Base-by-base conservation (phyloP, 23 red algal genomes). In the Gracilaria caudata region DNA sequence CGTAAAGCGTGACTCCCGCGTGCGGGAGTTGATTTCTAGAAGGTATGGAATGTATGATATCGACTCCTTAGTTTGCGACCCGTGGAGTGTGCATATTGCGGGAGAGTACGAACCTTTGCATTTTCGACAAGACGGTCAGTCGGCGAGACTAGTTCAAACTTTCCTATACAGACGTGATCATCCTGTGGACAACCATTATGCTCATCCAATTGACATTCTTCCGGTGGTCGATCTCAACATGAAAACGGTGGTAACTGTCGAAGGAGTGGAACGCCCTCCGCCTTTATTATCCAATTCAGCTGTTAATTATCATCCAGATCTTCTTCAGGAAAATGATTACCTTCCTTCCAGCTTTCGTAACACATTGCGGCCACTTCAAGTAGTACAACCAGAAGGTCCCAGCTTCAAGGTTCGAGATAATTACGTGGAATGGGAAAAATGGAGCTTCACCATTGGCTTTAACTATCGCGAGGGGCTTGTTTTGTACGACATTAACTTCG, bases 131-230 rank as follows among this genome's bases (percentile, higher is more conserved):
- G 82, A 73, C n/a, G 65, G 55, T 86, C 77, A 80, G 14, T 9
- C 51, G 26, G 81, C 81, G 10, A 78, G 88, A 28, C 38, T 82
- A 43, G 66, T 92, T 64, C 75, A 82, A 20, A 68, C 74, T 43
- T 92, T 92, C 32, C 53, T 92, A 7, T 92, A 92, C 32, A 80
- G 35, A 33, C 68, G 84, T 17, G 54, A 83, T 26, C 51, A 60
- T 36, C 51, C 47, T 0, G 46, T 87, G 51, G 94, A 97, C 44
- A 97, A 97, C 80, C 86, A 92, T 66, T 97, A 97, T 82, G 94
- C 94, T 14, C 89, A 93, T 80, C 94, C 94, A 7, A 76, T 97
- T 61, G 84, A 92, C 19, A 68, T 92, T 39, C 73, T 81, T 30
- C 79, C 89, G 14, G 61, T 97, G 25, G 94, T 97, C 23, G 94